Evolutionary conservation across 2,329 filamentous ascomycete species (phyloP).

Genomic region (Tolypocladium cylindrosporum): DNA sequence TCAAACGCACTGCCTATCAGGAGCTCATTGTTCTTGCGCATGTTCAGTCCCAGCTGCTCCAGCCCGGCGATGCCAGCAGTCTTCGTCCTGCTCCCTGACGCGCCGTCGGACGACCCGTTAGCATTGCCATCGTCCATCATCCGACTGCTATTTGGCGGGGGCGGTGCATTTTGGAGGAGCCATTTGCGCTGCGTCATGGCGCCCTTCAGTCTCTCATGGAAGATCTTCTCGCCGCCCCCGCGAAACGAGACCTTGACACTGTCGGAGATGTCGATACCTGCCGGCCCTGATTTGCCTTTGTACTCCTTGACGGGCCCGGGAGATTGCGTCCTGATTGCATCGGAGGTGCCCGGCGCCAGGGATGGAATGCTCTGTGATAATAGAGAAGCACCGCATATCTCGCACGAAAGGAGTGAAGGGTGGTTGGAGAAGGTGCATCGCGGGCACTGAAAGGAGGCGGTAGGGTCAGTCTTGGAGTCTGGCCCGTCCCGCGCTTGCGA

Average conservation of each 20-base stretch:
- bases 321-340: conserved; percentile 54
- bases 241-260: conserved; percentile 89
- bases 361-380: conserved; percentile 39
- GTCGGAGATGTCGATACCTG: conserved; percentile 50
- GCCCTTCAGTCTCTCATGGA: conserved; percentile 79
- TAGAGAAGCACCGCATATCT: conserved; percentile 80
- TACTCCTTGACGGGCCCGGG: conserved; percentile 59
- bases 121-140: conserved; percentile 23
- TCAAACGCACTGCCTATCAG: conserved; percentile 93
- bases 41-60: conserved; percentile 73
- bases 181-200: conserved; percentile 91
- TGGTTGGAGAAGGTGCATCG: conserved; percentile 93
- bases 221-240: conserved; percentile 77
- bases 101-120: conserved; percentile 13
- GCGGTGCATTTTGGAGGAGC: conserved; percentile 83
- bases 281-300: conserved; percentile 15
- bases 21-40: conserved; percentile 84
- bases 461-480: conserved; percentile 4
- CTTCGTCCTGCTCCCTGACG: conserved; percentile 32
- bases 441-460: conserved; percentile 55
- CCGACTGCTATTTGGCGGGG: conserved; percentile 57
- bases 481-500: background rate
- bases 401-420: conserved; percentile 73
- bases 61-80: conserved; percentile 85
- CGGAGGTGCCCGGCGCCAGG: conserved; percentile 20